Evolutionary conservation across 1,284 basidiomycete species (phyloP), one percentile per base, ranked within the genome.

Genomic region (Apiotrichum veenhuisii): DNA sequence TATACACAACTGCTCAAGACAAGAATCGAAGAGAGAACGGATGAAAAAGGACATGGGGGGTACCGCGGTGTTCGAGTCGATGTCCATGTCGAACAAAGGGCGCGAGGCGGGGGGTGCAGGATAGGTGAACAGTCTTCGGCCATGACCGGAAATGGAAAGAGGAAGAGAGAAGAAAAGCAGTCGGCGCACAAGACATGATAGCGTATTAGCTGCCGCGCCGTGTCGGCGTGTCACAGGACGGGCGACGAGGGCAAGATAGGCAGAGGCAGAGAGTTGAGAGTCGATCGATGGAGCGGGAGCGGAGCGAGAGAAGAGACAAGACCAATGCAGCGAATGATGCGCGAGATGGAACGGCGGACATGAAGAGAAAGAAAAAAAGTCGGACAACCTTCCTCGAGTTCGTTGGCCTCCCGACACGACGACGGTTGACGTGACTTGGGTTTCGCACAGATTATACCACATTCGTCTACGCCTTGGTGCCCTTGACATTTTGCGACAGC

Each of bases 401-500:
- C 17, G 40, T 8, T 11, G 40, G 20, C 40, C n/a, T 12, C 15
- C n/a, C 10, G 18, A 20, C n/a, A 41, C 40, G n/a, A 22, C 44
- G 27, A 30, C 5, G 26, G 25, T 8, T 41, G 40, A 41, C n/a
- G 20, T n/a, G 40, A 20, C 18, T n/a, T 17, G n/a, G 18, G n/a
- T 10, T 18, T n/a, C 45, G 34, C 20, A 18, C 34, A 7, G n/a
- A 36, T 36, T 48, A 48, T 36, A 48, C 34, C 33, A 34, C 26
- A 12, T 38, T 50, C 7, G 14, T 17, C 50, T 62, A 70, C 53
- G 64, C 61, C 60, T 73, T 75, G 15, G 70, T 69, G n/a, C 72
- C 72, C 83, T 94, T 93, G 73, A 95, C 91, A 76, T 95, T 95
- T 79, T 93, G 90, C 54, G 90, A 93, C 68, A 97, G 80, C 93